Evolutionary conservation across 169 alveolate genomes (phyloP).

Genomic region (Plasmodium vivax): DNA sequence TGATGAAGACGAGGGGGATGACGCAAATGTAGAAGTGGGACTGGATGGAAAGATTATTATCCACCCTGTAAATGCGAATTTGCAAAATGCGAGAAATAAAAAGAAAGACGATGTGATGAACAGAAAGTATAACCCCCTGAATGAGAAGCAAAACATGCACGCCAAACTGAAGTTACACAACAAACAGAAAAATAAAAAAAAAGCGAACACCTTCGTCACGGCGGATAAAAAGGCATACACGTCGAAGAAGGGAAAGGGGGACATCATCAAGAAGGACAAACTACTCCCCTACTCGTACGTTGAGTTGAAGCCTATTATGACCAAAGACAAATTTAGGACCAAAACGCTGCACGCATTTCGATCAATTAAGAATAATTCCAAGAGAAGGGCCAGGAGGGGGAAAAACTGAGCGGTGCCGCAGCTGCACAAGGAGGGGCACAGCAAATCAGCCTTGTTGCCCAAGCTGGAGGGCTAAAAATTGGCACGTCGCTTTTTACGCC

Average conservation of each 20-base stretch:
- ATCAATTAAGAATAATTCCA: constrained; percentile 48
- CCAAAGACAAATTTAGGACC: constrained; percentile 53
- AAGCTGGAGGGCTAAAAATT: neutral
- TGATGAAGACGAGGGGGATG: constrained; percentile 13
- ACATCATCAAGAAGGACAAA: constrained; percentile 63
- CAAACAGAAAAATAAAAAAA: constrained; percentile 16
- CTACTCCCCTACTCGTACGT: constrained; percentile 64
- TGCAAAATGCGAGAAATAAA: constrained; percentile 6
- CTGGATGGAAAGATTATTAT: constrained; percentile 62
- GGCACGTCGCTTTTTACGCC: neutral
- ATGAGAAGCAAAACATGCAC: constrained; percentile 50
- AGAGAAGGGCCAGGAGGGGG: constrained; percentile 8
- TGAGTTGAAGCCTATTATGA: constrained; percentile 71
- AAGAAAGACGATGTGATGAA: constrained; percentile 16
- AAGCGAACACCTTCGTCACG: constrained; percentile 24
- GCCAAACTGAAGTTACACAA: constrained; percentile 9
- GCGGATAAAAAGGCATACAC: constrained; percentile 59
- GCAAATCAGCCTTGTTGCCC: neutral
- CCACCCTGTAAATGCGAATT: neutral
- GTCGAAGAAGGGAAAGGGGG: constrained; percentile 75
- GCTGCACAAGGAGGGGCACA: neutral
- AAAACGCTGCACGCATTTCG: constrained; percentile 60
- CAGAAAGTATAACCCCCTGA: constrained; percentile 14
- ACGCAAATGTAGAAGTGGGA: constrained; percentile 18
- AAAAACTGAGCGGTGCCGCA: neutral